These are phyloP conservation scores for Lotus japonicus DNA, from an alignment of 306 rosid genomes.

Conservation along the genomic window DNA sequence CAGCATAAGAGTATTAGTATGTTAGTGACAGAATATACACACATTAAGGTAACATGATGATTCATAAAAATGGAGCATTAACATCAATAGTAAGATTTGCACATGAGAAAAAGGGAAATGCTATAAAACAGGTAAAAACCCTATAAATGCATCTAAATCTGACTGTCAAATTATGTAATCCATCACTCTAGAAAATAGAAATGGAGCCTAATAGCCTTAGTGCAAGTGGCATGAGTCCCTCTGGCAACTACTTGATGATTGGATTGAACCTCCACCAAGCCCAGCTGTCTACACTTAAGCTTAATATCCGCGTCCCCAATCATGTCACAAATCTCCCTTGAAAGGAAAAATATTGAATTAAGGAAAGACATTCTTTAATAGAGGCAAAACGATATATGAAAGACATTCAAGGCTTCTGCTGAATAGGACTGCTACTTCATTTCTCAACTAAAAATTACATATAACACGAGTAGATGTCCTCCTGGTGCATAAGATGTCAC, in stretches of 20 bases:
- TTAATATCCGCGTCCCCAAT: not conserved
- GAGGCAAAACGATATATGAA: not conserved
- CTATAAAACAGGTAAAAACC: not conserved
- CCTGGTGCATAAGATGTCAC: not conserved
- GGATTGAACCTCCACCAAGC: not conserved
- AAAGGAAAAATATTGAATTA: not conserved
- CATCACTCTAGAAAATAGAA: not conserved
- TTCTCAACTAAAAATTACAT: not conserved
- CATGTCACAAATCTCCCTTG: not conserved
- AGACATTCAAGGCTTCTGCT: not conserved
- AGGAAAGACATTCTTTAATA: not conserved
- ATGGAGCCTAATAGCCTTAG: conserved; percentile 2
- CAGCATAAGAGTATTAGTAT: not conserved
- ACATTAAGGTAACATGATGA: not conserved
- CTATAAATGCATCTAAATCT: not conserved
- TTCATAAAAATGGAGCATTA: conserved; percentile 9
- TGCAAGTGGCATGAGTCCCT: not conserved
- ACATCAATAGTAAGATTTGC: not conserved
- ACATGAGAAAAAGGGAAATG: not conserved
- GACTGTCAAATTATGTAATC: not conserved
- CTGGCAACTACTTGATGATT: not conserved
- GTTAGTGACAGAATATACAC: conserved; percentile 5
- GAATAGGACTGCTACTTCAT: not conserved
- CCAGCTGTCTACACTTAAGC: not conserved
- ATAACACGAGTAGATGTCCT: not conserved